Evolutionary conservation across 306 rosid species (phyloP), one percentile per base, ranked within the genome.

Genomic region (Lathyrus oleraceus): DNA sequence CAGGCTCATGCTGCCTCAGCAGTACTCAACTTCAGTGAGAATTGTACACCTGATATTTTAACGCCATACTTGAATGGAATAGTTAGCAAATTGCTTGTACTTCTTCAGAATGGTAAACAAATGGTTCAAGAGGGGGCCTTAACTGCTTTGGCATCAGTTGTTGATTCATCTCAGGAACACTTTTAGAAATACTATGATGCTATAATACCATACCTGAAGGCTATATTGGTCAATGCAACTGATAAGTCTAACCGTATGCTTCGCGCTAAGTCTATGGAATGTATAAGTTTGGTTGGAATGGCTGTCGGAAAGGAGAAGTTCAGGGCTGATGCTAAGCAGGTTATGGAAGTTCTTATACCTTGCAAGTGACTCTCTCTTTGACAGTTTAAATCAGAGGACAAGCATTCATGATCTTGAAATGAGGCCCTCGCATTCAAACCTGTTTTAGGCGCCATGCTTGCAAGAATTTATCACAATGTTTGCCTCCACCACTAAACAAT

Each of bases 1-100:
- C 99, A 95, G 97, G 99, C 99, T 61, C 99, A 95, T 82, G 99
- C 99, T 81, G 99, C 99, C 75, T 95, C 99, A 63, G 97, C 99
- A 12, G 95, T 95, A 72, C 97, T 95, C 74, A 95, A 95, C 85
- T 95, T 95, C 92, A 95, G 96, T 47, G 97, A 95, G 82, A 95
- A 95, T 71, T 95, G 99, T 74, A 91, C 96, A 57, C 96, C 99
- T 11, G 96, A n/a, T n/a, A n/a, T n/a, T n/a, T n/a, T n/a, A n/a
- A n/a, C n/a, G n/a, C n/a, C n/a, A n/a, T n/a, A n/a, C n/a, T n/a
- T n/a, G n/a, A n/a, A n/a, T n/a, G n/a, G n/a, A n/a, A n/a, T n/a
- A n/a, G n/a, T n/a, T n/a, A n/a, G n/a, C n/a, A n/a, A n/a, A n/a
- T n/a, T n/a, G n/a, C n/a, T n/a, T n/a, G n/a, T n/a, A n/a, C n/a